These are phyloP conservation scores for Cordyceps farinosa DNA, from an alignment of 2,329 filamentous ascomycete species.

Conservation along the genomic window DNA sequence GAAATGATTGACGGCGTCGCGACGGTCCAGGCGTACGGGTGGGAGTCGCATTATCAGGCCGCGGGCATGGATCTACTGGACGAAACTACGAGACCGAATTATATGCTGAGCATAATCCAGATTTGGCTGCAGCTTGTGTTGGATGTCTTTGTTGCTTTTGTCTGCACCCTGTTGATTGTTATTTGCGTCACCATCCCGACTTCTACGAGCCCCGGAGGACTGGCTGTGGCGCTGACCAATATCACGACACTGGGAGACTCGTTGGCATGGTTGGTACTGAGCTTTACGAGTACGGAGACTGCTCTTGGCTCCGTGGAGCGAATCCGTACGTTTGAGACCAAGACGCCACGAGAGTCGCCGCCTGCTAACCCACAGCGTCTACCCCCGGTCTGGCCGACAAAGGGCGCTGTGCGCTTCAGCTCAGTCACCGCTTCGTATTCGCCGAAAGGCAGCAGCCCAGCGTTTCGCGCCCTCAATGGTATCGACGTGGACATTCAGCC, in stretches of 20 bases:
- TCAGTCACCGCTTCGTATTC: slow-evolving; percentile 31
- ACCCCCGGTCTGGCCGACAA: slow-evolving; percentile 26
- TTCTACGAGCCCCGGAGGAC: slow-evolving; percentile 27
- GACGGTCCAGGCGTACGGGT: slow-evolving; percentile 35
- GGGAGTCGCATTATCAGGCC: slow-evolving; percentile 23
- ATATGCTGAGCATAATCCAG: slow-evolving; percentile 47
- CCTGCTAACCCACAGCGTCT: slow-evolving; percentile 20
- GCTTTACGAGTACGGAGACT: slow-evolving; percentile 31
- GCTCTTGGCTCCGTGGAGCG: slow-evolving; percentile 27
- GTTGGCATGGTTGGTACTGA: slow-evolving; percentile 30
- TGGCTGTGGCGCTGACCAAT: slow-evolving; percentile 27
- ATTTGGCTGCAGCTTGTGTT: slow-evolving; percentile 47
- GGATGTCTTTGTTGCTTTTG: slow-evolving; percentile 41
- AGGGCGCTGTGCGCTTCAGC: slow-evolving; percentile 27
- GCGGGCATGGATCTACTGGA: slow-evolving; percentile 31
- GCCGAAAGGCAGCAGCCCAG: slow-evolving; percentile 13
- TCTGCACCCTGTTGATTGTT: slow-evolving; percentile 43
- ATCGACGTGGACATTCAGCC: slow-evolving; percentile 30
- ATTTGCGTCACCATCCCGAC: slow-evolving; percentile 37
- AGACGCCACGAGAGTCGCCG: slow-evolving; percentile 24
- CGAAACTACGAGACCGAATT: slow-evolving; percentile 27
- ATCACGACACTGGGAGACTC: slow-evolving; percentile 28
- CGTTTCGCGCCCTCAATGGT: slow-evolving; percentile 25
- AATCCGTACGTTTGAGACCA: slow-evolving; percentile 26
- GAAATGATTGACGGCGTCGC: slow-evolving; percentile 27